phyloP scores from a whole-genome alignment of 805 yeast species.

The Starmera quercuum region DNA sequence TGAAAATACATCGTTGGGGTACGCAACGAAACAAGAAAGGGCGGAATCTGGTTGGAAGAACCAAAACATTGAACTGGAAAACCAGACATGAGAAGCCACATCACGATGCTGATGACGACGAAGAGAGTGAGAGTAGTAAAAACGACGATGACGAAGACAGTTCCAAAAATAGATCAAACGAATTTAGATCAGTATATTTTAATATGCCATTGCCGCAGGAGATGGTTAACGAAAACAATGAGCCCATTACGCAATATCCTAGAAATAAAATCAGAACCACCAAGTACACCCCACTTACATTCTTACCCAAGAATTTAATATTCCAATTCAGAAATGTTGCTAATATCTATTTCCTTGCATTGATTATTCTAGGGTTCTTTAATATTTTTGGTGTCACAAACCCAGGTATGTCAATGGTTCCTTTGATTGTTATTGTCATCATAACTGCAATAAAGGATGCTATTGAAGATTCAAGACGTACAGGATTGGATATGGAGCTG shows the following conservation, averaged over 20 bases:
- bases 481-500: conserved; percentile 62
- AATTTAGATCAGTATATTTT: conserved; percentile 46
- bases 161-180: conserved; percentile 27
- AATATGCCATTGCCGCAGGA: conserved; percentile 55
- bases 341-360: conserved; percentile 73
- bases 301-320: conserved; percentile 75
- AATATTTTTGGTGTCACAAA: conserved; percentile 74
- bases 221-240: conserved; percentile 50
- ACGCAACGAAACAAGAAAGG: conserved; percentile 76
- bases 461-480: conserved; percentile 72
- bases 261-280: conserved; percentile 93
- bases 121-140: conserved; percentile 16
- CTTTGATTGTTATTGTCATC: conserved; percentile 67
- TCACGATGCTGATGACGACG: conserved; percentile 24
- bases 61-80: conserved; percentile 53
- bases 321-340: conserved; percentile 87
- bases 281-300: conserved; percentile 85
- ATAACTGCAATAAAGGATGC: conserved; percentile 78
- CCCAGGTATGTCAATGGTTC: conserved; percentile 70
- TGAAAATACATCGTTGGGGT: conserved; percentile 85
- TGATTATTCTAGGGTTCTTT: conserved; percentile 74
- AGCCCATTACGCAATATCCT: conserved; percentile 56
- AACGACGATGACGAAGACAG: conserved; percentile 26
- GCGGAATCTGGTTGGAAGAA: conserved; percentile 49
- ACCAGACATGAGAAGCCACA: conserved; percentile 22